These are phyloP conservation scores for Chrysopogon serrulatus DNA, from an alignment of 176 grass and related monocot genomes.

Conservation along the genomic window DNA sequence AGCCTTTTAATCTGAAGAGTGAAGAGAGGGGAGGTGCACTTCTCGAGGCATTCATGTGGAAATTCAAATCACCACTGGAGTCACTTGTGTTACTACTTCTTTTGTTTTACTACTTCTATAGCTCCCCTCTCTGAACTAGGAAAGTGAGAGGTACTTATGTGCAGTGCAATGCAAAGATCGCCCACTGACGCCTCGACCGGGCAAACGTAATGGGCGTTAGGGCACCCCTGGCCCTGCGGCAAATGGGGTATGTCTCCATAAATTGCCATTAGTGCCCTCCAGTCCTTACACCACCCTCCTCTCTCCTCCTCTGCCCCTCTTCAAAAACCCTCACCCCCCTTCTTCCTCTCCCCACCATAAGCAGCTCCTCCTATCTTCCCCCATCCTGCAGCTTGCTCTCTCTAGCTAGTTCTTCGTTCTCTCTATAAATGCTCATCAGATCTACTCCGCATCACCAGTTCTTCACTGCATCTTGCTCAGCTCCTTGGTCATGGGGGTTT, in stretches of 20 bases:
- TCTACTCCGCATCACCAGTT: background rate
- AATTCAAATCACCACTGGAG: conserved; percentile 39
- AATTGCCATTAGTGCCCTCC: conserved; percentile 56
- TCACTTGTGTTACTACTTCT: conserved; percentile 16
- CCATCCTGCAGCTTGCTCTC: background rate
- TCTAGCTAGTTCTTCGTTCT: background rate
- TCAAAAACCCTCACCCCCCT: conserved; percentile 30
- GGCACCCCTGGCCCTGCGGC: conserved; percentile 39
- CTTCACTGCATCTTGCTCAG: background rate
- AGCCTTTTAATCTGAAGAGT: background rate
- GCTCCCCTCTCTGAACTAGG: background rate
- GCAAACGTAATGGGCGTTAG: conserved; percentile 37
- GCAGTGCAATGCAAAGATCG: background rate
- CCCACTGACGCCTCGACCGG: conserved; percentile 1
- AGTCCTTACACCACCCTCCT: conserved; percentile 8
- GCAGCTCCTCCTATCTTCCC: background rate
- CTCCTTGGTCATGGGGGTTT: conserved; percentile 45
- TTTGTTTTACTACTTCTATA: background rate
- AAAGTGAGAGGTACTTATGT: conserved; percentile 22
- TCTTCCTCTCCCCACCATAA: background rate
- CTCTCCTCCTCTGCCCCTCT: background rate
- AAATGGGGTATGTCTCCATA: conserved; percentile 70
- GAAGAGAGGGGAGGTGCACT: background rate
- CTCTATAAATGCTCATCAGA: background rate
- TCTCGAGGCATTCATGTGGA: conserved; percentile 29